Percentiles rank a stretch among this genome's conserved stretches.
Conservation (phyloP, 179 eudicot genomes). For the Silene coronaria region DNA sequence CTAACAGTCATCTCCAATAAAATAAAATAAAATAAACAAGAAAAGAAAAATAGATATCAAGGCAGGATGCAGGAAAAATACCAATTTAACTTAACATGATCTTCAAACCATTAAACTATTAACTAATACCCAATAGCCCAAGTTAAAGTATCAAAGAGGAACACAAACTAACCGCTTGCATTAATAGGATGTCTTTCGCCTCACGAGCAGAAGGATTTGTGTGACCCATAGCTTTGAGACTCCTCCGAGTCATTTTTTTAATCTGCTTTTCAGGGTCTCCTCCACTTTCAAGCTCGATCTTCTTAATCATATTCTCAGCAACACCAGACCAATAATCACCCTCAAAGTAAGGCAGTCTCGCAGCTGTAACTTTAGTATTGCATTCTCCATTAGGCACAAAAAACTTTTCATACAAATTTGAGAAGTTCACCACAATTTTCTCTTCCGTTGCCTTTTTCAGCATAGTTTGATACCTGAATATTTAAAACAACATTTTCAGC, state of each 20-base stretch:
- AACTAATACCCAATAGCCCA: not conserved
- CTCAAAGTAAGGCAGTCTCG: constrained; percentile 83
- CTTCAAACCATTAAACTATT: not conserved
- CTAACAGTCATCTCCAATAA: no score
- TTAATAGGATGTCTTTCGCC: constrained; percentile 60
- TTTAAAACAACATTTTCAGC: constrained; percentile 13
- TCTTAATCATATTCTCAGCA: constrained; percentile 48
- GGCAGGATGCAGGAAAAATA: not conserved
- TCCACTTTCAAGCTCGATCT: constrained; percentile 44
- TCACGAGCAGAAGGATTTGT: constrained; percentile 46
- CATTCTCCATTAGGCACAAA: constrained; percentile 49
- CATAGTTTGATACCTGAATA: constrained; percentile 68
- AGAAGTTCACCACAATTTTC: constrained; percentile 50
- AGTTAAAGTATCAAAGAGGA: not conserved
- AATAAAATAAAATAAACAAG: no score
- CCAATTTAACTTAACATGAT: not conserved
- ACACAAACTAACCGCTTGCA: constrained; percentile 59
- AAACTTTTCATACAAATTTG: constrained; percentile 62
- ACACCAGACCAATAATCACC: constrained; percentile 78
- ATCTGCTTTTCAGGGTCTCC: constrained; percentile 37
- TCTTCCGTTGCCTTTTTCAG: constrained; percentile 57
- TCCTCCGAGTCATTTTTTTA: constrained; percentile 45
- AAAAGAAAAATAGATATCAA: not conserved
- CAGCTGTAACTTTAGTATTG: constrained; percentile 59
- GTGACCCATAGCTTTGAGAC: constrained; percentile 63